Percentiles rank a stretch among this genome's conserved stretches.
Conservation (phyloP, 2,329 filamentous ascomycete genomes). For the Gliomastix tumulicola region DNA sequence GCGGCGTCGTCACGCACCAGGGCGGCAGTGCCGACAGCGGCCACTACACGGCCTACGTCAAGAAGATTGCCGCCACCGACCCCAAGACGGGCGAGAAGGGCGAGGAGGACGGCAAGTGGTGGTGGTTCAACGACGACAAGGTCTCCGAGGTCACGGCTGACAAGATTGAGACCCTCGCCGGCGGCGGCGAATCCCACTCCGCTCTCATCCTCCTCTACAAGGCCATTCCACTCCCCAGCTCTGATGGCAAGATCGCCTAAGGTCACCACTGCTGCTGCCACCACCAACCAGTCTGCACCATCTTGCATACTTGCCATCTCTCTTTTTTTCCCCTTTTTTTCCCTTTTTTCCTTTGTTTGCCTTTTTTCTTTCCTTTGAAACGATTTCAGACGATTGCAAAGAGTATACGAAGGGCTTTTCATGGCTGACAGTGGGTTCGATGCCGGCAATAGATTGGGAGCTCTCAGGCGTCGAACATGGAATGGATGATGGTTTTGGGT, state of each 20-base stretch:
- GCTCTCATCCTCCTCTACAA: constrained; percentile 75
- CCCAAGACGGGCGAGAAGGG: constrained; percentile 68
- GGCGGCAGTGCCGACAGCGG: constrained; percentile 94
- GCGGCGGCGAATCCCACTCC: constrained; percentile 82
- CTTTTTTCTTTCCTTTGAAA: too few species aligned
- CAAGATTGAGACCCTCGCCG: constrained; percentile 83
- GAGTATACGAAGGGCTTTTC: too few species aligned
- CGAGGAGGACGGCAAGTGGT: constrained; percentile 92
- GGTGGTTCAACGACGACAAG: constrained; percentile 99
- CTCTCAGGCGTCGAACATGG: too few species aligned
- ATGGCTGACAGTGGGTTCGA: too few species aligned
- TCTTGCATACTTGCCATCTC: too few species aligned
- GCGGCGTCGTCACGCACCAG: constrained; percentile 92
- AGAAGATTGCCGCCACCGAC: constrained; percentile 73
- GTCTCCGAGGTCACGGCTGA: constrained; percentile 87
- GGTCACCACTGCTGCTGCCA: too few species aligned
- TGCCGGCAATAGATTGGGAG: too few species aligned
- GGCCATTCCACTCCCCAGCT: constrained; percentile 60
- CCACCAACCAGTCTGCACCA: too few species aligned
- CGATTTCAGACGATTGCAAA: too few species aligned
- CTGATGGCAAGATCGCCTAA: constrained; percentile 33
- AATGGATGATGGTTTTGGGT: too few species aligned
- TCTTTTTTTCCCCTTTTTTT: too few species aligned
- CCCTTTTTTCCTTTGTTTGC: too few species aligned
- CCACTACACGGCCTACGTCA: constrained; percentile 96